A percentile compares a stretch with the other conserved stretches of the same genome.
These are phyloP conservation scores for Aphanoascus verrucosus DNA, from an alignment of 2,329 filamentous ascomycete genomes.

Conservation along the genomic window DNA sequence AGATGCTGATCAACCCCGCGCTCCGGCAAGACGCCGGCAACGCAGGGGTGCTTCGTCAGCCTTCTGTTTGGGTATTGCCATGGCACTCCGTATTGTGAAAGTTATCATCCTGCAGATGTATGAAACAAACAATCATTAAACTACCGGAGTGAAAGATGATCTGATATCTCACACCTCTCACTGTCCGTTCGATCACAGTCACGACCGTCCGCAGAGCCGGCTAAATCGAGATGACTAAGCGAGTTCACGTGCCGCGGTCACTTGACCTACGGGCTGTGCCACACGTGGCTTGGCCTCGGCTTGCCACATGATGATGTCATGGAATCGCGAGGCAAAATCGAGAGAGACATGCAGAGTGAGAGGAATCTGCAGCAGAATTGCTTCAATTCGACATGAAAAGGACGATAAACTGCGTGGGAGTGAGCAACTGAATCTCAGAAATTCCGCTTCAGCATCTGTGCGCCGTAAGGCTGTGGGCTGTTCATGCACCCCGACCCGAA, in stretches of 20 bases:
- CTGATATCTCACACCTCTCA: no score
- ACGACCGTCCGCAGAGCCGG: neutral
- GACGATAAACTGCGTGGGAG: no score
- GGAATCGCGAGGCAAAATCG: neutral
- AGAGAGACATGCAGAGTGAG: neutral
- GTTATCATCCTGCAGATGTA: neutral
- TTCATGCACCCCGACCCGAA: no score
- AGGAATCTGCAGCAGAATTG: no score
- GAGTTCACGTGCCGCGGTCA: neutral
- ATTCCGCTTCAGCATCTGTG: neutral
- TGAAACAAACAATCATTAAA: neutral
- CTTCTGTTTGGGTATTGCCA: neutral
- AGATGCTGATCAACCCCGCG: neutral
- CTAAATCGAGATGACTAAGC: neutral
- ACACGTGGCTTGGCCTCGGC: neutral
- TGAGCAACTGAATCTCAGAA: neutral
- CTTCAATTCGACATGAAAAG: no score
- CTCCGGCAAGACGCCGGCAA: neutral
- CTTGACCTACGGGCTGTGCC: neutral
- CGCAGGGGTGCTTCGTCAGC: neutral
- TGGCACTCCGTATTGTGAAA: neutral
- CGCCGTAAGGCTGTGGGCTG: no score
- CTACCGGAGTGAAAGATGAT: no score
- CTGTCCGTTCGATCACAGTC: no score
- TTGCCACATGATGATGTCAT: neutral